Base-by-base conservation (phyloP, 2,329 filamentous ascomycete species). In the Fusarium nisikadoi region DNA sequence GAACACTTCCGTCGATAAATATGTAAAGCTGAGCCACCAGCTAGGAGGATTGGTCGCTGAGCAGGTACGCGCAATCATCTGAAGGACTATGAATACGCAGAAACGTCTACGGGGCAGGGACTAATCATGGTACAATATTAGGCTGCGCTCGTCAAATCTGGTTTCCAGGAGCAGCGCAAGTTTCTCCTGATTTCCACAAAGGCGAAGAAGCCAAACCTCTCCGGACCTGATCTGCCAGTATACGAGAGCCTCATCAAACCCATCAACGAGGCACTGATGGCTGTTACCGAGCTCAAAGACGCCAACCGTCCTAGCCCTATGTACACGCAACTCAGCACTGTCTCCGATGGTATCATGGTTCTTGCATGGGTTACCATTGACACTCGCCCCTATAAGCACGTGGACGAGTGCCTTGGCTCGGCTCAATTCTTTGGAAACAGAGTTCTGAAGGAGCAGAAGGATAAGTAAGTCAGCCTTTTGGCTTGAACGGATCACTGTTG, bases 391-490 rank as follows among this genome's bases (percentile, higher is more conserved):
- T 91, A 89, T 72, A 95, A 96, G 78, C 93, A 95, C 77, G 92
- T 98, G 50, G 91, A 91, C 50, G 95, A 97, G 75, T 92, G 92
- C 65, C 86, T 97, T 25, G 91, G 92, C 35, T 92, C 94, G 55
- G 94, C 95, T 43, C 92, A 98, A 80, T 97, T 97, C 84, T 98
- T 94, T 77, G 96, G 96, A 38, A 98, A 99, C 85, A 91, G 95
- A 76, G 93, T 99, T 41, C 85, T 98, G 75, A 97, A 94, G 83
- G 93, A 97, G 76, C 91, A 93, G 82, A 98, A 97, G 83, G 95
- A 90, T 57, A 89, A 87, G 85, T 86, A 76, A 39, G 81, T 60
- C 31, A 38, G 14, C 16, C 49, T 16, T 14, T 16, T 25, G 14
- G 16, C 27, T 11, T 27, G 16, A 25, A 6, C 10, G 6, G 42